Conservation (phyloP, 116 monocot genomes). For the Phalaenopsis hybrid region DNA sequence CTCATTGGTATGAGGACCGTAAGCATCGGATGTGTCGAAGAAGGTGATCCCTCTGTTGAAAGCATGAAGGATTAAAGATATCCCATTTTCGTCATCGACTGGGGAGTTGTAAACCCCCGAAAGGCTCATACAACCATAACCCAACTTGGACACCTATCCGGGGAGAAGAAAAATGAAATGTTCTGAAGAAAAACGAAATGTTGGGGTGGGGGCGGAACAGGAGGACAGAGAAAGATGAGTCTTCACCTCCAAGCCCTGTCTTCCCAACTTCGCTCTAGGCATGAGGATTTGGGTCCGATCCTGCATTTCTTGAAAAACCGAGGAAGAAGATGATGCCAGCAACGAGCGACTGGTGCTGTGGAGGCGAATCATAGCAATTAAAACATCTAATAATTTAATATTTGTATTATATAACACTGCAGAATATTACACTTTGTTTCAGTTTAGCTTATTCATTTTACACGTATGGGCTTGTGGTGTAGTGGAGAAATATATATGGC, state of each 20-base stretch:
- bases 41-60: slow-evolving; percentile 14
- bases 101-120: slow-evolving; percentile 12
- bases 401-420: no score
- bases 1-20: slow-evolving; percentile 45
- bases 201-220: no score
- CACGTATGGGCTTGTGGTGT: no score
- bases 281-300: not conserved
- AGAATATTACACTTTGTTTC: no score
- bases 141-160: slow-evolving; percentile 8
- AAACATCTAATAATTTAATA: no score
- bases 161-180: not conserved
- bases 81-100: slow-evolving; percentile 1
- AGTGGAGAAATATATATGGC: no score
- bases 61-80: slow-evolving; percentile 8
- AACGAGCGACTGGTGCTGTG: no score
- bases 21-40: slow-evolving; percentile 14
- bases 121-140: slow-evolving; percentile 11
- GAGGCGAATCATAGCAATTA: no score
- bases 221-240: not conserved
- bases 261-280: slow-evolving; percentile 9
- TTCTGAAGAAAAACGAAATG: not conserved
- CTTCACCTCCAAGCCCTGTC: slow-evolving; percentile 4
- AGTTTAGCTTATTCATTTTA: no score
- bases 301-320: not conserved
- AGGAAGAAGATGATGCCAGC: no score